Conservation (phyloP, 192 early-diverging fungal genomes). For the Umbelopsis sp. region DNA sequence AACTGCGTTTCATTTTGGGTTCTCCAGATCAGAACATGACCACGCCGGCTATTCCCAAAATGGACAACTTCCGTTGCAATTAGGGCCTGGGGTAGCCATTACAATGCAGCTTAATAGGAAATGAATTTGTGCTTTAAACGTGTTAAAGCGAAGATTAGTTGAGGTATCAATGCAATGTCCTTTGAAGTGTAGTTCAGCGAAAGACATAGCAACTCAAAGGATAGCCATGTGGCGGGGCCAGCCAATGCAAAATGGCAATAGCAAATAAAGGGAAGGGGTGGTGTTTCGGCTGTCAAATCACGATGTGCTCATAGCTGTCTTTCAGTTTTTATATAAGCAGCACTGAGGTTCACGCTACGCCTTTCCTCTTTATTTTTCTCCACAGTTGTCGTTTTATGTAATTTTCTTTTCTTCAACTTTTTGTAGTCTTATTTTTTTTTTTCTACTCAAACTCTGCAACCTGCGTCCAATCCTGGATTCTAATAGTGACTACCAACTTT, state of each 20-base stretch:
- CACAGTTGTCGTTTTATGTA: no score
- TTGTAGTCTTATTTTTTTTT: no score
- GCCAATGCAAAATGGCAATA: not conserved
- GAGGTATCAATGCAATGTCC: no score
- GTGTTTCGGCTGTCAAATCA: conserved; percentile 21
- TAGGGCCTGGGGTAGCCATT: no score
- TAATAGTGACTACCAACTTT: no score
- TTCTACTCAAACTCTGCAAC: no score
- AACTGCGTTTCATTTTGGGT: not conserved
- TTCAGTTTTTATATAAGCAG: not conserved
- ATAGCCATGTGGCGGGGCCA: not conserved
- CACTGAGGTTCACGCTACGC: not conserved
- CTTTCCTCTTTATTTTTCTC: not conserved
- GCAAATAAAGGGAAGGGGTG: conserved; percentile 3
- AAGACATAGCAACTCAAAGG: not conserved
- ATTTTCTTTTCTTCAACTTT: no score
- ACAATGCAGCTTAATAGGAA: no score
- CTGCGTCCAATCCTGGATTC: no score
- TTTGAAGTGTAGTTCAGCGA: no score
- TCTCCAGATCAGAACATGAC: conserved; percentile 18
- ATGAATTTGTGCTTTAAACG: no score
- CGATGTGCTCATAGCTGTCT: not conserved
- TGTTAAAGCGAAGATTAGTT: not conserved
- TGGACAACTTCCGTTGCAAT: conserved; percentile 11
- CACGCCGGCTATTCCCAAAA: conserved; percentile 17